Conservation (phyloP, 1,139 yeast species). For the Geotrichum cucujoidarum region DNA sequence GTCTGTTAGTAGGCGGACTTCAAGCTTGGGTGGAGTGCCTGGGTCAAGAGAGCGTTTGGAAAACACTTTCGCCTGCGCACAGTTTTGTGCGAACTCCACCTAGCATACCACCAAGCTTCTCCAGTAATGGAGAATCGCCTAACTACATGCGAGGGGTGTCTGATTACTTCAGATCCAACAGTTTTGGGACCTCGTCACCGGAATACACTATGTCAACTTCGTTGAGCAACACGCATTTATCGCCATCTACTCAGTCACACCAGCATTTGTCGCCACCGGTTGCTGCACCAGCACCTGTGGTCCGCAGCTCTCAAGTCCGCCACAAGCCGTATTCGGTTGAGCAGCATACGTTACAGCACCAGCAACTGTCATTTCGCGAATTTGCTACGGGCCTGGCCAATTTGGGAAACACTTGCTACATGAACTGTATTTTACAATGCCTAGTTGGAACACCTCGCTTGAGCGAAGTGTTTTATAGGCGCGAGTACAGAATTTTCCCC, state of each 20-base stretch:
- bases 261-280: too few relatives aligned
- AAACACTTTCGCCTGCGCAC: not conserved
- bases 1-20: constrained; percentile 54
- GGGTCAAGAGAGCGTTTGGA: constrained; percentile 11
- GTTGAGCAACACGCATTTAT: not conserved
- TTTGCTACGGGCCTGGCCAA: constrained; percentile 62
- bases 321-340: too few relatives aligned
- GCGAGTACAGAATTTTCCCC: constrained; percentile 69
- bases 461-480: constrained; percentile 46
- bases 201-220: not conserved
- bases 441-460: constrained; percentile 51
- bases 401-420: constrained; percentile 88
- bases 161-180: not conserved
- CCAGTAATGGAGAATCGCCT: not conserved
- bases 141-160: not conserved
- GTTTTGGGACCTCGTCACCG: constrained; percentile 1
- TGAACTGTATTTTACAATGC: constrained; percentile 89
- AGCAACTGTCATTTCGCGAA: constrained; percentile 19
- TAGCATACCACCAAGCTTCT: not conserved
- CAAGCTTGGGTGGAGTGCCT: constrained; percentile 43
- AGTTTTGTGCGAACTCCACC: not conserved
- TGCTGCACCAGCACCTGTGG: too few relatives aligned
- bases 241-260: too few relatives aligned
- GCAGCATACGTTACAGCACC: not conserved
- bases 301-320: too few relatives aligned